These are phyloP conservation scores for Exsudoporus frostii DNA, from an alignment of 768 basidiomycete species.

Conservation along the genomic window DNA sequence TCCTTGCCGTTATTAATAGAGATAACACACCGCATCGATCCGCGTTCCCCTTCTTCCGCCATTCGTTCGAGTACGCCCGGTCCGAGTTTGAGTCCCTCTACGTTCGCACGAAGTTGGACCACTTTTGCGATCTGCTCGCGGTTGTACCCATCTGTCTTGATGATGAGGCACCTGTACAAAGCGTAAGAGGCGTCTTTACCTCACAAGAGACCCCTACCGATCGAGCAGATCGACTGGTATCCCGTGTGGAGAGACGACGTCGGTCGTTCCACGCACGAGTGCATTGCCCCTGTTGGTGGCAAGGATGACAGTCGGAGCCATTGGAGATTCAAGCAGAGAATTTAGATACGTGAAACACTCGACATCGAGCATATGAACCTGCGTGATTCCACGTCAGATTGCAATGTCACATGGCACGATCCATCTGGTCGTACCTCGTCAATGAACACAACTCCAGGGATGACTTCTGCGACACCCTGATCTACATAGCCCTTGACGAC, in stretches of 20 bases:
- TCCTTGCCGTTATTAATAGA: conserved; percentile 2
- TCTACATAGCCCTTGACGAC: conserved; percentile 97
- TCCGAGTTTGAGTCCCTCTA: conserved; percentile 80
- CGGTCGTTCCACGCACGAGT: conserved; percentile 89
- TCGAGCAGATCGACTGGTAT: conserved; percentile 92
- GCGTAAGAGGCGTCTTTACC: conserved; percentile 6
- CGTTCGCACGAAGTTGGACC: conserved; percentile 78
- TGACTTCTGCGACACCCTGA: conserved; percentile 96
- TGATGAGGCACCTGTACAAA: conserved; percentile 77
- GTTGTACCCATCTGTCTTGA: conserved; percentile 83
- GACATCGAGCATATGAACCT: conserved; percentile 99
- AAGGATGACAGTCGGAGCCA: conserved; percentile 96
- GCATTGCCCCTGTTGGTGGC: conserved; percentile 95
- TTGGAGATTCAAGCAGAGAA: conserved; percentile 88
- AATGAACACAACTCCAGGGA: conserved; percentile 97
- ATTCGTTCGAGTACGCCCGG: conserved; percentile 75
- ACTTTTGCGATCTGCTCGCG: conserved; percentile 85
- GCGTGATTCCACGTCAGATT: conserved; percentile 6
- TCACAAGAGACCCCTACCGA: conserved; percentile 48
- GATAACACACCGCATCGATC: conserved; percentile 66
- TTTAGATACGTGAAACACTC: conserved; percentile 99
- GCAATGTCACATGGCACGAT: background rate
- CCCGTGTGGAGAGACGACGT: conserved; percentile 90
- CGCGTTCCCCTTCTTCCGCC: conserved; percentile 77
- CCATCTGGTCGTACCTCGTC: conserved; percentile 71